Percentiles rank a stretch among this genome's conserved stretches.
These are phyloP conservation scores for Colletotrichum gloeosporioides DNA, from an alignment of 2,329 filamentous ascomycete species.

Conservation along the genomic window DNA sequence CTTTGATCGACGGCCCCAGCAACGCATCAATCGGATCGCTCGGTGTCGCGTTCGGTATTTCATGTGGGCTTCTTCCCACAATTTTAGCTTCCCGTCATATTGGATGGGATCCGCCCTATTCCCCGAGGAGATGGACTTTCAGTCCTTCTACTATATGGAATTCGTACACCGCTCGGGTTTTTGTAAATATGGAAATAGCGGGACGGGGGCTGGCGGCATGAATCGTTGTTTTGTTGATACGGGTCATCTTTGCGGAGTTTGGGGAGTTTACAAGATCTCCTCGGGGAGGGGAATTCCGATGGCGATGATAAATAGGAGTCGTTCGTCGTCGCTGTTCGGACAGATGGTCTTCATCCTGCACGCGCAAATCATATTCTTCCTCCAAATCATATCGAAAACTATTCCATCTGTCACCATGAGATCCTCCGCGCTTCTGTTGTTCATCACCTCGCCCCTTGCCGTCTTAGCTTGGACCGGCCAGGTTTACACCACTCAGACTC, in stretches of 20 bases:
- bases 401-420: background rate
- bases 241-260: background rate
- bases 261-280: background rate
- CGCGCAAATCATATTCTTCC: background rate
- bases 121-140: background rate
- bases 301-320: background rate
- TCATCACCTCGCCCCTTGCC: background rate
- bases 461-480: background rate
- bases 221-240: background rate
- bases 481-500: background rate
- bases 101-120: background rate
- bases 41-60: background rate
- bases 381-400: background rate
- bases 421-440: background rate
- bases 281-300: background rate
- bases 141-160: background rate
- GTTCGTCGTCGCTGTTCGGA: accelerated
- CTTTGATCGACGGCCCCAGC: background rate
- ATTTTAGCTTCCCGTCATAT: background rate
- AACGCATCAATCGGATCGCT: background rate
- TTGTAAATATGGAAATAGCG: background rate
- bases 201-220: background rate
- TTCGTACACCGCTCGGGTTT: background rate
- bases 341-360: accelerated
- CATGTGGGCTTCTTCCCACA: background rate